phyloP scores from a whole-genome alignment of 129 eudicot species.

The Artemisia argyi region DNA sequence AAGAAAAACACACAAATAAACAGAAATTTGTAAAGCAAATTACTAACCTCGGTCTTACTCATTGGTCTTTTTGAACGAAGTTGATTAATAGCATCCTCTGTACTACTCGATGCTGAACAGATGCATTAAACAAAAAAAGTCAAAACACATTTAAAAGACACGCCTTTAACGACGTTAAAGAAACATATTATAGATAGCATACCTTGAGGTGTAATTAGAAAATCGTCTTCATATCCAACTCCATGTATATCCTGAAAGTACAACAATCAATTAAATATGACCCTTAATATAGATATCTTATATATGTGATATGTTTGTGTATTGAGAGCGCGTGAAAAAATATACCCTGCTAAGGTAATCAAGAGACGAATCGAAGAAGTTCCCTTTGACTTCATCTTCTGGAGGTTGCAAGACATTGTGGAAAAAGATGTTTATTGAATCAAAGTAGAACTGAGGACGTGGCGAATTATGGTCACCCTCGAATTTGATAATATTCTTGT shows the following conservation, averaged over 20 bases:
- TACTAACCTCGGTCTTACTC: slow-evolving; percentile 77
- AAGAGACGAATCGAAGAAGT: slow-evolving; percentile 57
- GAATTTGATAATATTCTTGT: slow-evolving; percentile 93
- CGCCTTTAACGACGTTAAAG: neutral
- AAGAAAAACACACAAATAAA: neutral
- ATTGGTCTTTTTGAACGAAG: slow-evolving; percentile 80
- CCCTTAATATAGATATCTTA: neutral
- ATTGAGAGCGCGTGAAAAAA: neutral
- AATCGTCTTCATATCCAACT: slow-evolving; percentile 50
- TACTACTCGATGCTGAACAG: slow-evolving; percentile 60
- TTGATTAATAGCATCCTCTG: slow-evolving; percentile 79
- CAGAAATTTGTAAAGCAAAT: slow-evolving; percentile 5
- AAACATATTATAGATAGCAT: slow-evolving; percentile 10
- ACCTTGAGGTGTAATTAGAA: slow-evolving; percentile 52
- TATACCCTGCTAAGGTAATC: slow-evolving; percentile 71
- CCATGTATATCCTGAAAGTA: slow-evolving; percentile 65
- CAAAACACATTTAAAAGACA: neutral
- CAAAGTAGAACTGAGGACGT: slow-evolving; percentile 95
- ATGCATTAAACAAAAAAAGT: slow-evolving; percentile 12
- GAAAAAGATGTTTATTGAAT: slow-evolving; percentile 92
- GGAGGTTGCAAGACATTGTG: slow-evolving; percentile 95
- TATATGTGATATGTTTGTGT: neutral
- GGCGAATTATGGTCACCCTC: slow-evolving; percentile 99
- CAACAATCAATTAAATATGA: slow-evolving; percentile 12
- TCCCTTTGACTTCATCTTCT: slow-evolving; percentile 56